Conservation (phyloP, 2,329 filamentous ascomycete genomes). For the Fonsecaea nubica region DNA sequence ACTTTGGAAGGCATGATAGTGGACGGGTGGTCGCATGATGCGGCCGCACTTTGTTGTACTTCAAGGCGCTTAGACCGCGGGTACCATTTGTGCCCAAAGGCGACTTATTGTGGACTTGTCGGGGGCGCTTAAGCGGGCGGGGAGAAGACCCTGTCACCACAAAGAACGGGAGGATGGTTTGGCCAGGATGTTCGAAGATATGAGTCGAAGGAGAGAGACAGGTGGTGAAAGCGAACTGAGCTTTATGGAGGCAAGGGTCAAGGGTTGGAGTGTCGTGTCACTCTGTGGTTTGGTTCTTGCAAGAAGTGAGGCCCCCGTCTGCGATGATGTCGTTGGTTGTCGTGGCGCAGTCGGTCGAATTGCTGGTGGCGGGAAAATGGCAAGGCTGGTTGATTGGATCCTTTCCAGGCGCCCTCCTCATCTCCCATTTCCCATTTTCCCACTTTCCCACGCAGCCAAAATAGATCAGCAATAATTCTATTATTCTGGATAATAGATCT, state of each 20-base stretch:
- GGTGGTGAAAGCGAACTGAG: not conserved
- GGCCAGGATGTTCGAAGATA: not conserved
- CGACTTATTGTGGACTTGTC: slow-evolving; percentile 24
- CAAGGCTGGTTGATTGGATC: slow-evolving; percentile 10
- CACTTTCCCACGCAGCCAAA: not conserved
- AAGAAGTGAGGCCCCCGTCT: slow-evolving; percentile 5
- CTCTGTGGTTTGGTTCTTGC: slow-evolving; percentile 19
- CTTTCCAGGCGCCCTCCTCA: not conserved
- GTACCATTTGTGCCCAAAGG: slow-evolving; percentile 32
- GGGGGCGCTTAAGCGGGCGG: slow-evolving; percentile 32
- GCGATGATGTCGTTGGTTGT: slow-evolving; percentile 33
- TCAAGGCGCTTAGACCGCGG: slow-evolving; percentile 34
- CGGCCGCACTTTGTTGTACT: slow-evolving; percentile 23
- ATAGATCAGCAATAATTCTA: not conserved
- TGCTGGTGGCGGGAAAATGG: slow-evolving; percentile 28
- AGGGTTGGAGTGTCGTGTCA: slow-evolving; percentile 25
- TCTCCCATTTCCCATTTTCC: not conserved
- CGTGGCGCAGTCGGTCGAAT: slow-evolving; percentile 27
- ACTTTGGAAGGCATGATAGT: slow-evolving; percentile 40
- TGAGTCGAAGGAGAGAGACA: not conserved
- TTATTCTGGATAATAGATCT: not conserved
- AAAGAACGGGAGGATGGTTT: not conserved
- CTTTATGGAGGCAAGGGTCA: slow-evolving; percentile 4
- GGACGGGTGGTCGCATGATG: slow-evolving; percentile 37
- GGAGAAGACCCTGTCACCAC: slow-evolving; percentile 24